Evolutionary conservation across 2,329 filamentous ascomycete species (phyloP).

Genomic region (Calonectria leucothoes): DNA sequence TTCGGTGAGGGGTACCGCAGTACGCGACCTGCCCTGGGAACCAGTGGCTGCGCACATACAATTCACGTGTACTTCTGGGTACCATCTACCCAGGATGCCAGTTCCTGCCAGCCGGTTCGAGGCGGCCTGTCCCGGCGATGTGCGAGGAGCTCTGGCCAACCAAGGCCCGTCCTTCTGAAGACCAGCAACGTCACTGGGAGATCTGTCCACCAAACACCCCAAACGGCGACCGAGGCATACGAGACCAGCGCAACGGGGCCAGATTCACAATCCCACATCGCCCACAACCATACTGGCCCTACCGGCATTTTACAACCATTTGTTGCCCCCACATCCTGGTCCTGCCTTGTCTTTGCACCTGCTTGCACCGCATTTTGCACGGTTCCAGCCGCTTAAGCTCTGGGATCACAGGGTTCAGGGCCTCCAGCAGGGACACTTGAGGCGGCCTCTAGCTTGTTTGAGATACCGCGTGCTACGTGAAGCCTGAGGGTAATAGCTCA

Average conservation of each 20-base stretch:
- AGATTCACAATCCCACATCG: constrained; percentile 7
- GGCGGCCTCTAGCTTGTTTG: constrained; percentile 12
- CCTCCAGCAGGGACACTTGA: not conserved
- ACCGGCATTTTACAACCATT: not conserved
- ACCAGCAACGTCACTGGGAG: constrained; percentile 11
- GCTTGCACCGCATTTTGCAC: not conserved
- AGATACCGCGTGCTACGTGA: constrained; percentile 8
- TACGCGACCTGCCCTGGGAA: constrained; percentile 21
- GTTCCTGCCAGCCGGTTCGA: not conserved
- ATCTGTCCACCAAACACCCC: constrained; percentile 22
- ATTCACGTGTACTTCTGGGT: constrained; percentile 33
- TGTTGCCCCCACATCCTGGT: not conserved
- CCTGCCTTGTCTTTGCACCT: not conserved
- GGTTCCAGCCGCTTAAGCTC: not conserved
- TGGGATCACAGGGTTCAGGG: not conserved
- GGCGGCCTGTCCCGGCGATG: constrained; percentile 14
- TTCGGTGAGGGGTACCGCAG: constrained; percentile 19
- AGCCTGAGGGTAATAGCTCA: not conserved
- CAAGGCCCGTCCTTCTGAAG: not conserved
- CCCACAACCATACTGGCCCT: not conserved
- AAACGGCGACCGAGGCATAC: constrained; percentile 22
- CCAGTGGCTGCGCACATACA: constrained; percentile 25
- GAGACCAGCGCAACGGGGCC: constrained; percentile 4
- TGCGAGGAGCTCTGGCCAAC: constrained; percentile 10
- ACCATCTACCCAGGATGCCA: constrained; percentile 8